Evolutionary conservation across 768 basidiomycete genomes (phyloP), one percentile per base, ranked within the genome.

Genomic region (Boletus coccyginus): DNA sequence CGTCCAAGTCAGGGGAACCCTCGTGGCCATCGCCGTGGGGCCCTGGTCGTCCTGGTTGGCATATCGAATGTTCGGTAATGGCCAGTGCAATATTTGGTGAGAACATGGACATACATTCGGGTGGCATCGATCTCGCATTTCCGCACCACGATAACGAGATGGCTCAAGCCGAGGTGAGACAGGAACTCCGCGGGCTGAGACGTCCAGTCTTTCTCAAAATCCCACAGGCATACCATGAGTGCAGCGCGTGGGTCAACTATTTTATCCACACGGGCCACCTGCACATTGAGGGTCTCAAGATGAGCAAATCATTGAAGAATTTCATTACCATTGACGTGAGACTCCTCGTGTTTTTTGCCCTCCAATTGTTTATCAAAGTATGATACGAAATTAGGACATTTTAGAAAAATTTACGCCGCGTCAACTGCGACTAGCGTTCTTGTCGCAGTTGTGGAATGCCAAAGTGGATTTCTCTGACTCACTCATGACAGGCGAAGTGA

Each of bases 91-190:
- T 98, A 41, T 61, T 55, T 42, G 58, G 66, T 19, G 50, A 62
- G 29, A 88, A 86, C 55, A 91, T 99, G 86, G 97, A 98, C 72
- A 94, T 99, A 58, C 97, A 99, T 71, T 97, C 94, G 9, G 97
- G 97, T 49, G 97, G 97, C 6, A 87, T 92, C 40, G 97, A 99
- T 74, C 78, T 99, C 47, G 90, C 93, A n/a, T 99, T 99, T 75
- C 97, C 97, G 7, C 97, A 99, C 75, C 97, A 99, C 69, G 96
- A 98, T 71, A 99, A 99, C 70, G 97, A 99, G 75, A 82, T 99
- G 66, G 97, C 97, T 0, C 97, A 99, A 73, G 87, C 92, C 48
- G 97, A 98, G 86, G 96, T 87, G 62, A 64, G 72, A 58, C 21
- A 31, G 21, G 51, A 57, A 55, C 53, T 47, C 50, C 40, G 49